A percentile compares a stretch with the other conserved stretches of the same genome.
Evolutionary conservation across 345 rosid genomes (phyloP).

Genomic region (Populus euphratica): DNA sequence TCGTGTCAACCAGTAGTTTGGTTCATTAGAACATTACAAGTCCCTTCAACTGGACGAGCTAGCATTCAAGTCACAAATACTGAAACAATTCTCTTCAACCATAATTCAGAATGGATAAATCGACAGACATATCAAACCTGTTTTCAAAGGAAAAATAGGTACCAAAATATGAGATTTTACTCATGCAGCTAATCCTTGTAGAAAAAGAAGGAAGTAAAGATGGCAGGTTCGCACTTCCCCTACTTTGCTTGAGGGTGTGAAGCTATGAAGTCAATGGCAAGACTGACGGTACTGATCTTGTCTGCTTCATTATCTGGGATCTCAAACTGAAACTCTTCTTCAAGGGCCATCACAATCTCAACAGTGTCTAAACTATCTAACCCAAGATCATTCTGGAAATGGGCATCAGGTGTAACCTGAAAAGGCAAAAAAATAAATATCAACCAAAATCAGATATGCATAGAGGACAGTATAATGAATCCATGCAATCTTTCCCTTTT

Average conservation of each 20-base stretch:
- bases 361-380: slow-evolving; percentile 89
- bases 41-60: slow-evolving; percentile 2
- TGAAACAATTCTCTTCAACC: slow-evolving; percentile 11
- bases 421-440: not conserved
- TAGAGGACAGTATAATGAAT: not conserved
- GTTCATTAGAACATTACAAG: slow-evolving; percentile 7
- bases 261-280: slow-evolving; percentile 78
- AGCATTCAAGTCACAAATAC: not conserved
- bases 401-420: slow-evolving; percentile 72
- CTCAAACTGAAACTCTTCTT: slow-evolving; percentile 93
- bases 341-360: slow-evolving; percentile 94
- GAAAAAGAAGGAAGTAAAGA: not conserved
- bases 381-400: slow-evolving; percentile 88
- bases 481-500: not conserved
- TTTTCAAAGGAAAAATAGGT: not conserved
- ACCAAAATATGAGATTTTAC: not conserved
- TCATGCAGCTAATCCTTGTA: slow-evolving; percentile 7
- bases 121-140: not conserved
- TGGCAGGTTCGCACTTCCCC: not conserved
- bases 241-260: slow-evolving; percentile 96
- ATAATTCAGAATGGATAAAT: not conserved
- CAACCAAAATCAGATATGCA: not conserved
- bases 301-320: slow-evolving; percentile 93
- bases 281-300: slow-evolving; percentile 59
- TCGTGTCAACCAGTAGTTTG: not conserved